A percentile compares a stretch with the other conserved stretches of the same genome.
Evolutionary conservation across 1,284 basidiomycete genomes (phyloP).

Genomic region (Pseudozyma pruni): DNA sequence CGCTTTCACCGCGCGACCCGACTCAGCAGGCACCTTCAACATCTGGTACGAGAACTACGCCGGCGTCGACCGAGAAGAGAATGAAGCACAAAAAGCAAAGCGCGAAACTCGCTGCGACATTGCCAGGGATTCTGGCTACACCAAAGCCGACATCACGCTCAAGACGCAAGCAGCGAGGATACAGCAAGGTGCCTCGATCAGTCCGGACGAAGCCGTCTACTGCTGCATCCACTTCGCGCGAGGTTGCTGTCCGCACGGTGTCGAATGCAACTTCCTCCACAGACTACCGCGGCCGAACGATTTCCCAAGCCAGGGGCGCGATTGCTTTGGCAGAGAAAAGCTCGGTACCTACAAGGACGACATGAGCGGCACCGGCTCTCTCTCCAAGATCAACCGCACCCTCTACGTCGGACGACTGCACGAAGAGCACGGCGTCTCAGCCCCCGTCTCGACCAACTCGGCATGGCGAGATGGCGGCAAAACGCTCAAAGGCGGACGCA

Average conservation of each 20-base stretch:
- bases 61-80: conserved; percentile 70
- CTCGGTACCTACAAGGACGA: conserved; percentile 97
- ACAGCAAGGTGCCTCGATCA: conserved; percentile 19
- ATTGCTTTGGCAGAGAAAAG: conserved; percentile 97
- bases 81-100: conserved; percentile 78
- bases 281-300: conserved; percentile 74
- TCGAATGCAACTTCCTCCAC: conserved; percentile 96
- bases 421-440: conserved; percentile 57
- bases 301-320: conserved; percentile 89
- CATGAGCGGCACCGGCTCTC: conserved; percentile 98
- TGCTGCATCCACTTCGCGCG: conserved; percentile 94
- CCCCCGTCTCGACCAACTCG: conserved; percentile 33
- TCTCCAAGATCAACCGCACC: conserved; percentile 91
- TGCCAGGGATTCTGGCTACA: conserved; percentile 88
- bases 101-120: conserved; percentile 90
- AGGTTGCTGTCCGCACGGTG: conserved; percentile 94
- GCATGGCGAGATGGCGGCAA: conserved; percentile 57
- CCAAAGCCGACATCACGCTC: conserved; percentile 68
- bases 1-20: conserved; percentile 49
- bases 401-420: conserved; percentile 89
- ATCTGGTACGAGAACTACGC: conserved; percentile 99
- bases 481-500: conserved; percentile 53
- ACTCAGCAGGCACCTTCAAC: conserved; percentile 71
- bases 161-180: conserved; percentile 26
- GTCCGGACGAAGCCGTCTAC: conserved; percentile 79